phyloP scores from a whole-genome alignment of 805 yeast genomes.

The Candida ipomoeae region DNA sequence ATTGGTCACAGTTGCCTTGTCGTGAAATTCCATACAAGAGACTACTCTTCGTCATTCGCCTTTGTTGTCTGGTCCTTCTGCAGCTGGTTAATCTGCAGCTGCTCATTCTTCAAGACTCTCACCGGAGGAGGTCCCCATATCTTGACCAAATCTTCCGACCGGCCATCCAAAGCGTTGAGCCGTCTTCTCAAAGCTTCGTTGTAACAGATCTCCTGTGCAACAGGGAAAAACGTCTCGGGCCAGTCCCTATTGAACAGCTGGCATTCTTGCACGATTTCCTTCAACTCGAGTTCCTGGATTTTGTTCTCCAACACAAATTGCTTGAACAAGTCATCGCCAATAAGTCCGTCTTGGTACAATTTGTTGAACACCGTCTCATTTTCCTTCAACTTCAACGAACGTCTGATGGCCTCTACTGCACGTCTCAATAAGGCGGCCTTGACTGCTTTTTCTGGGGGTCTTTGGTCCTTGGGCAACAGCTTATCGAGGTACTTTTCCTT shows the following conservation, averaged over 20 bases:
- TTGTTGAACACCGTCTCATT: slow-evolving; percentile 62
- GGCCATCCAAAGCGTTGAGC: slow-evolving; percentile 41
- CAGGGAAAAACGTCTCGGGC: slow-evolving; percentile 70
- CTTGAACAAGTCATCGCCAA: slow-evolving; percentile 85
- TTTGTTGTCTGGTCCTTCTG: too few relatives aligned
- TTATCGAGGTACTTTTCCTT: slow-evolving; percentile 41
- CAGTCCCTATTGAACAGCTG: slow-evolving; percentile 72
- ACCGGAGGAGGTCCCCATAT: slow-evolving; percentile 24
- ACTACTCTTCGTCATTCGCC: too few relatives aligned
- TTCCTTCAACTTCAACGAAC: slow-evolving; percentile 80
- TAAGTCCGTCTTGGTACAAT: slow-evolving; percentile 80
- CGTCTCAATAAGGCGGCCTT: slow-evolving; percentile 56
- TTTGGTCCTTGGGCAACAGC: slow-evolving; percentile 37
- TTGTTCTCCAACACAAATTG: slow-evolving; percentile 75
- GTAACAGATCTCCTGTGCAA: slow-evolving; percentile 85
- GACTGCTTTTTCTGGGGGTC: slow-evolving; percentile 73
- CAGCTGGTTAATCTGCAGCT: too few relatives aligned
- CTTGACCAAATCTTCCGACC: slow-evolving; percentile 29
- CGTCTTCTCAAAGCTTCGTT: slow-evolving; percentile 89
- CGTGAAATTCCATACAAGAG: too few relatives aligned
- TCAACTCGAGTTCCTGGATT: slow-evolving; percentile 75
- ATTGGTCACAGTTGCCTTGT: too few relatives aligned
- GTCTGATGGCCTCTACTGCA: slow-evolving; percentile 83
- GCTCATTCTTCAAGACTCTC: too few relatives aligned
- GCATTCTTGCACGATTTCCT: slow-evolving; percentile 72